phyloP scores from a whole-genome alignment of 176 grass and related monocot genomes.

The Oryza coarctata region DNA sequence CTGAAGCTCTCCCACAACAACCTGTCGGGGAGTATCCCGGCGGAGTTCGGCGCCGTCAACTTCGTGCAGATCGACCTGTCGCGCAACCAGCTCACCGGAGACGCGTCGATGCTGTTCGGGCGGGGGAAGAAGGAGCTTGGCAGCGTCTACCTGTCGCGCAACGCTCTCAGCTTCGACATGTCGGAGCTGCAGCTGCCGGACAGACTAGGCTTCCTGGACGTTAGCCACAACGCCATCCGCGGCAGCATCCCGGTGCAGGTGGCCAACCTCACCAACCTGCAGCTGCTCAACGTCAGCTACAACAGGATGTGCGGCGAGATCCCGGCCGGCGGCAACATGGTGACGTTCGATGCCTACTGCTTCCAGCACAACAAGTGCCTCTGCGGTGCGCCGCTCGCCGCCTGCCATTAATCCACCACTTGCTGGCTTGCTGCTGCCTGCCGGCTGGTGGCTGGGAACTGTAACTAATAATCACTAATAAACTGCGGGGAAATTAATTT shows the following conservation, averaged over 20 bases:
- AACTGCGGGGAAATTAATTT: too few relatives aligned
- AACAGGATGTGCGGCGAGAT: conserved; percentile 44
- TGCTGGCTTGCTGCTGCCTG: too few relatives aligned
- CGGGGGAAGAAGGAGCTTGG: conserved; percentile 8
- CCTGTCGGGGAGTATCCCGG: too few relatives aligned
- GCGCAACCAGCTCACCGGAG: too few relatives aligned
- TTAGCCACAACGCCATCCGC: conserved; percentile 45
- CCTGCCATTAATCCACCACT: conserved; percentile 18
- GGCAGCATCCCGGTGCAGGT: conserved; percentile 46
- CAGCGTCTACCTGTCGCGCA: conserved; percentile 32
- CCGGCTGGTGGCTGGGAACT: too few relatives aligned
- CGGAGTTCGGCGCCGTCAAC: too few relatives aligned
- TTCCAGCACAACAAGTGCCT: conserved; percentile 60
- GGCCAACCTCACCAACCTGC: conserved; percentile 18
- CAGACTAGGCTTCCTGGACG: conserved; percentile 10
- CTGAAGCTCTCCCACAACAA: too few relatives aligned
- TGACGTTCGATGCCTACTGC: conserved; percentile 27
- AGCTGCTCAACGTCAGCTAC: conserved; percentile 51
- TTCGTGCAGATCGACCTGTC: too few relatives aligned
- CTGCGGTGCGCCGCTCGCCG: conserved; percentile 40
- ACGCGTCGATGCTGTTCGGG: conserved; percentile 30
- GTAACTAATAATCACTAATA: too few relatives aligned
- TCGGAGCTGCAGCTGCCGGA: conserved; percentile 27
- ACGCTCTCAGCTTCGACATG: conserved; percentile 45
- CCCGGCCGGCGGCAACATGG: not conserved